Conservation (phyloP, 306 rosid species). For the Lotus japonicus region DNA sequence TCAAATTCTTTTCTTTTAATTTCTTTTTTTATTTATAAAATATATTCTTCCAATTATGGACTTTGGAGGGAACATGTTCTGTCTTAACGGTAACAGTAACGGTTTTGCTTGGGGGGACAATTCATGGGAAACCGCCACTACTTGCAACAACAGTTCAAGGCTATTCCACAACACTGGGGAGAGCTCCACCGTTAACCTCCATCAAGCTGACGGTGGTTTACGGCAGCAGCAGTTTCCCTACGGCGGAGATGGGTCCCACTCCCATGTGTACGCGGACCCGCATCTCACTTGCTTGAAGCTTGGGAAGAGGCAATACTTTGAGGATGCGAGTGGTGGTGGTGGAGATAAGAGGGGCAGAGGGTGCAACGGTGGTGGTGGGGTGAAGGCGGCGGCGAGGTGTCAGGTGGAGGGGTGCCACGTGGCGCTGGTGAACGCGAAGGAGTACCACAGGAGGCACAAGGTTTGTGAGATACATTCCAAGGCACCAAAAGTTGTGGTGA, state of each 20-base stretch:
- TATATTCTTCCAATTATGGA: conserved; percentile 26
- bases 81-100: conserved; percentile 23
- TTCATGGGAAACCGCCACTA: conserved; percentile 39
- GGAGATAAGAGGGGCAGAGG: conserved; percentile 46
- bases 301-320: conserved; percentile 90
- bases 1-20: too few relatives aligned
- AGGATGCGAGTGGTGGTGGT: conserved; percentile 34
- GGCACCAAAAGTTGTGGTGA: conserved; percentile 75
- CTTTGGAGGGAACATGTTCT: conserved; percentile 55
- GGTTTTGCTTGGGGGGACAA: conserved; percentile 47
- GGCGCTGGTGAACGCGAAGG: conserved; percentile 71
- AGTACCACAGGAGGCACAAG: conserved; percentile 89
- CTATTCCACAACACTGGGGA: conserved; percentile 12
- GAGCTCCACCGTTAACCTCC: neutral
- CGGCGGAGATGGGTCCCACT: conserved; percentile 27
- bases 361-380: neutral
- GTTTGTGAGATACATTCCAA: conserved; percentile 94
- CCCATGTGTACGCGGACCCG: conserved; percentile 62
- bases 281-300: conserved; percentile 80
- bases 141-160: conserved; percentile 17
- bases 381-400: conserved; percentile 41
- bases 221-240: neutral
- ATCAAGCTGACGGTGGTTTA: neutral
- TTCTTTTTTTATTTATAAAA: too few relatives aligned
- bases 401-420: conserved; percentile 97